Conservation (phyloP, 805 yeast genomes). For the Suhomyces emberorum region DNA sequence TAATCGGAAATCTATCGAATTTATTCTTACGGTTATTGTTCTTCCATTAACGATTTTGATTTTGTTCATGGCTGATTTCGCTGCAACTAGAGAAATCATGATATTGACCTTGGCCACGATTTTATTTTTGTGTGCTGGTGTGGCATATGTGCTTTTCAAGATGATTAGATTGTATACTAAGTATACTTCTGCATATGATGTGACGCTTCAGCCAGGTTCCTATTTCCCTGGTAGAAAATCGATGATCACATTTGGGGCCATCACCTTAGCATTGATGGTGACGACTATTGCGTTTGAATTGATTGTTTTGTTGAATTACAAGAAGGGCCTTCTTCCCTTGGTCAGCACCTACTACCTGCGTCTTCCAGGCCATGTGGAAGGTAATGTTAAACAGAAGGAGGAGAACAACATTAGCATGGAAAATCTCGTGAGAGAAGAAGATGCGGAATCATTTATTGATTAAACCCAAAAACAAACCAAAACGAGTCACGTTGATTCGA, state of each 20-base stretch:
- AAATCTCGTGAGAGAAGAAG: neutral
- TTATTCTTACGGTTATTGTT: slow-evolving; percentile 44
- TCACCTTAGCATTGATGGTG: slow-evolving; percentile 38
- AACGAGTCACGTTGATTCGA: too few species aligned
- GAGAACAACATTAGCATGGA: slow-evolving; percentile 4
- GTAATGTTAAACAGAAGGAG: neutral
- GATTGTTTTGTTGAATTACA: slow-evolving; percentile 11
- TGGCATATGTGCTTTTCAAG: slow-evolving; percentile 47
- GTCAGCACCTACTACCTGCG: slow-evolving; percentile 15
- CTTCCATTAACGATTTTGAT: slow-evolving; percentile 42
- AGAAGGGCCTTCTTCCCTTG: slow-evolving; percentile 16
- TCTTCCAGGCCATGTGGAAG: slow-evolving; percentile 6
- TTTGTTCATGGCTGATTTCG: slow-evolving; percentile 34
- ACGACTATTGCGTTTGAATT: slow-evolving; percentile 26
- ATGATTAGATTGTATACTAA: slow-evolving; percentile 43
- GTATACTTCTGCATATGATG: slow-evolving; percentile 32
- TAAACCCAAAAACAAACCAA: too few species aligned
- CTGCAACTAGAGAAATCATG: slow-evolving; percentile 32
- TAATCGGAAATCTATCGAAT: slow-evolving; percentile 36
- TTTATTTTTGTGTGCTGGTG: slow-evolving; percentile 33
- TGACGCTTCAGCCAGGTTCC: slow-evolving; percentile 26
- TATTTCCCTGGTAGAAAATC: slow-evolving; percentile 46
- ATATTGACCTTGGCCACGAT: slow-evolving; percentile 25
- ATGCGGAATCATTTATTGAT: slow-evolving; percentile 4
- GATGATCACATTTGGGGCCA: slow-evolving; percentile 41